Evolutionary conservation across 768 basidiomycete species (phyloP), one percentile per base, ranked within the genome.

Genomic region (Rhodosporidiobolus odoratus): DNA sequence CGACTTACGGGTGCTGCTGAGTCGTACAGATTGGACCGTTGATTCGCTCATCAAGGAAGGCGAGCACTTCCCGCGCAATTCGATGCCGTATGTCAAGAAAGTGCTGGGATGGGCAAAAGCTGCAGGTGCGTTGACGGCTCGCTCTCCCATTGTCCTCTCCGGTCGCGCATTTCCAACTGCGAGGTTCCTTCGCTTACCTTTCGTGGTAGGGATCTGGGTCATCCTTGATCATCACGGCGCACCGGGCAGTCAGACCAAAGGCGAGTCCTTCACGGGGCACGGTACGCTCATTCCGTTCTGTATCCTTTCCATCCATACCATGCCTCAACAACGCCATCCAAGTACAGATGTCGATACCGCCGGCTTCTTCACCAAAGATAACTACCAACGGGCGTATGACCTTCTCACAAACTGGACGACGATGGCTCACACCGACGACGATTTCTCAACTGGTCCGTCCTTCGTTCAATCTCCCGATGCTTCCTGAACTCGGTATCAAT

Each of bases 221-320:
- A 65, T 70, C 37, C 30, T 70, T 25, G 62, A 65, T 34, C 58
- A 65, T 19, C 69, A 65, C 58, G 69, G 32, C 9, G 58, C 63
- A 4, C 69, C 69, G 1, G 63, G 63, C 1, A 12, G 41, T 10
- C 69, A 70, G 25, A 54, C 50, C 12, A 12, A 15, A 6, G 43
- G 27, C 5, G 50, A 70, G 37, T 5, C 32, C 13, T 70, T 65
- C 45, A 40, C 63, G 0, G 69, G 69, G 19, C 63, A 65, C n/a
- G 6, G 34, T 47, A 23, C n/a, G 38, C 12, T 13, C 23, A 5
- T 15, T n/a, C n/a, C 6, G 12, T 27, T 40, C 21, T 25, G 35
- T 27, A 9, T 40, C 25, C 17, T 34, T 23, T 12, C 6, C 17
- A 13, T 23, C 21, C 23, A 23, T 16, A 25, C 37, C 6, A 4